These are phyloP conservation scores for Lycium barbarum DNA, from an alignment of 257 asterid species.

Conservation along the genomic window DNA sequence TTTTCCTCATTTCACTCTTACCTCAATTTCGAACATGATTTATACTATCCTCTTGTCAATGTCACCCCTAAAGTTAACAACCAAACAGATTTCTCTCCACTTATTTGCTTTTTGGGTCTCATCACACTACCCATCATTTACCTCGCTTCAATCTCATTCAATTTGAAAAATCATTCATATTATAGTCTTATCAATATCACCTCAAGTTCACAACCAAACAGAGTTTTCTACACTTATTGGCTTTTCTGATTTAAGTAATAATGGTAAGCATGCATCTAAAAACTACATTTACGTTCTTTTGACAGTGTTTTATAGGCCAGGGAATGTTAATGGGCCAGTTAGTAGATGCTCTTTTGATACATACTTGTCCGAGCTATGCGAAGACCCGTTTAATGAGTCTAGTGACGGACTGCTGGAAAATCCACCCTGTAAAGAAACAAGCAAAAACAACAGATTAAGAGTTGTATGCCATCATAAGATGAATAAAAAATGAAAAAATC, in stretches of 20 bases:
- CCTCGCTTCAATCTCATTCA: background rate
- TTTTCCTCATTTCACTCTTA: background rate
- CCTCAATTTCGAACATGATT: background rate
- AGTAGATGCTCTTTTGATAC: constrained; percentile 16
- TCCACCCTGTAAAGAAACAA: constrained; percentile 67
- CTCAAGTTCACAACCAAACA: background rate
- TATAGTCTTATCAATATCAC: constrained; percentile 3
- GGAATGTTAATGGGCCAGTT: background rate
- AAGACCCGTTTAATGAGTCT: constrained; percentile 66
- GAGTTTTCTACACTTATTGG: background rate
- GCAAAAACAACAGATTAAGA: constrained; percentile 21
- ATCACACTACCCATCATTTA: background rate
- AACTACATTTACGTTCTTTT: constrained; percentile 1
- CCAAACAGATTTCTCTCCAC: constrained; percentile 1
- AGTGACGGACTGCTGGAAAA: constrained; percentile 70
- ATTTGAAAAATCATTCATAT: background rate
- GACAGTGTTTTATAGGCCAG: background rate
- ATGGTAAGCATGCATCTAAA: constrained; percentile 4
- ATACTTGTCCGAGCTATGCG: constrained; percentile 71
- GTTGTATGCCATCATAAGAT: background rate
- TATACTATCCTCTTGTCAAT: background rate
- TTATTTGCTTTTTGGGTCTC: background rate
- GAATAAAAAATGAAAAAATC: constrained; percentile 14
- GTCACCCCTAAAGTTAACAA: background rate
- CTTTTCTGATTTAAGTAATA: background rate